Evolutionary conservation across 169 alveolate species (phyloP).

Genomic region (Plasmodium ovale): DNA sequence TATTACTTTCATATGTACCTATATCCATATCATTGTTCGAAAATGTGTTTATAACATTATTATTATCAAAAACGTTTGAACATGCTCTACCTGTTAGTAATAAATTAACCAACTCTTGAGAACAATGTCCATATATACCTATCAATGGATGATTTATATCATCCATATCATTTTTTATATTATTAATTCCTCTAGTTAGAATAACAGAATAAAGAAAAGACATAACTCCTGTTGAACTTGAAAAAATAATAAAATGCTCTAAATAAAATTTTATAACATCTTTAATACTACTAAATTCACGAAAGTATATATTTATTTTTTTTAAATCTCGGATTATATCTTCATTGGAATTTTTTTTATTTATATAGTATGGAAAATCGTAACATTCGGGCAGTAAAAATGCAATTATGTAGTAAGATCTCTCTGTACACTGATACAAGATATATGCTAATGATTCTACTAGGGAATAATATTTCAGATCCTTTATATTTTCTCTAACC

Average conservation of each 20-base stretch:
- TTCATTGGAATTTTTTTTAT: conserved; percentile 28
- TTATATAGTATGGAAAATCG: conserved; percentile 34
- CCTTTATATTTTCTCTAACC: conserved; percentile 53
- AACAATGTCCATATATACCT: conserved; percentile 86
- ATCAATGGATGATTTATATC: conserved; percentile 82
- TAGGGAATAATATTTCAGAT: conserved; percentile 56
- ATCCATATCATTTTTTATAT: conserved; percentile 85
- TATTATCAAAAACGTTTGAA: conserved; percentile 88
- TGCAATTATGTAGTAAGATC: conserved; percentile 48
- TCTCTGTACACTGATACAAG: conserved; percentile 69
- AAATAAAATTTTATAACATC: conserved; percentile 82
- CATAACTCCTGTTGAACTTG: conserved; percentile 82
- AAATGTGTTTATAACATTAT: conserved; percentile 76
- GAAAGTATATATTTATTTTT: conserved; percentile 68
- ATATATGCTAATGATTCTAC: conserved; percentile 76
- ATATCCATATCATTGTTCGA: conserved; percentile 27
- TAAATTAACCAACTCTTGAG: conserved; percentile 87
- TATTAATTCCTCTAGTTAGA: conserved; percentile 82
- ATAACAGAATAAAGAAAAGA: conserved; percentile 84
- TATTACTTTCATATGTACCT: conserved; percentile 22
- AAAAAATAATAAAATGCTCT: conserved; percentile 80
- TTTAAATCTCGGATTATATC: conserved; percentile 50
- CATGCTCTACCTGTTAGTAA: conserved; percentile 86
- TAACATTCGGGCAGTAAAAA: conserved; percentile 70
- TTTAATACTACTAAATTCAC: conserved; percentile 80